Percentiles rank a stretch among this genome's conserved stretches.
Evolutionary conservation across 2,329 filamentous ascomycete species (phyloP).

Genomic region (Apiospora sp.): DNA sequence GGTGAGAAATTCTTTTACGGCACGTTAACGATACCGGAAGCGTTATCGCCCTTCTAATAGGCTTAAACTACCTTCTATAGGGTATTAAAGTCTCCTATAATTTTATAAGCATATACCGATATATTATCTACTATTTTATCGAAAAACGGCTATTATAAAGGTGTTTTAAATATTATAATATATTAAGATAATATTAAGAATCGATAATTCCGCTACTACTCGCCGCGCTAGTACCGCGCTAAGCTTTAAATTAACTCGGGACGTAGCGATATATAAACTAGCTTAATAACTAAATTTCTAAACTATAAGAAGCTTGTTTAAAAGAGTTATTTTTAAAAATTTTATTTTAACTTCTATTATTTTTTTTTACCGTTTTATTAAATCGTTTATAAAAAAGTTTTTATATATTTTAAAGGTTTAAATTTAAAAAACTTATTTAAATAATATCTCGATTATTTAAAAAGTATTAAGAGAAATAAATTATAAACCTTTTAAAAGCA

Average conservation of each 20-base stretch:
- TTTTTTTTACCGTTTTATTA: too few species aligned
- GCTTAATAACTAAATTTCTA: too few species aligned
- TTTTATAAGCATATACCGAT: background rate
- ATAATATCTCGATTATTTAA: too few species aligned
- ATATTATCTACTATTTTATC: background rate
- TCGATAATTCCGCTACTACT: background rate
- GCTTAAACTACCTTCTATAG: background rate
- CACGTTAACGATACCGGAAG: background rate
- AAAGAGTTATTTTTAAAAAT: background rate
- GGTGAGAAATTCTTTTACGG: background rate
- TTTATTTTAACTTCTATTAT: too few species aligned
- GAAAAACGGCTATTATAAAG: background rate
- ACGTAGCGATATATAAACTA: background rate
- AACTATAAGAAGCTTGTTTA: too few species aligned
- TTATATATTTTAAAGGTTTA: too few species aligned
- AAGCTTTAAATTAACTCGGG: background rate
- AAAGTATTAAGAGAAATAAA: too few species aligned
- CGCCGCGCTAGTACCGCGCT: accelerated
- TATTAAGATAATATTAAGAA: background rate
- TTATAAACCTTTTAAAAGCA: too few species aligned
- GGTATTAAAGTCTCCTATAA: background rate
- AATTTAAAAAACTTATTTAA: too few species aligned
- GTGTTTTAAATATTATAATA: background rate
- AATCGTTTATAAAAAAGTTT: too few species aligned
- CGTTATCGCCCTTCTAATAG: background rate